Conservation (phyloP, 1,284 basidiomycete species). For the Fomitopsis schrenkii region DNA sequence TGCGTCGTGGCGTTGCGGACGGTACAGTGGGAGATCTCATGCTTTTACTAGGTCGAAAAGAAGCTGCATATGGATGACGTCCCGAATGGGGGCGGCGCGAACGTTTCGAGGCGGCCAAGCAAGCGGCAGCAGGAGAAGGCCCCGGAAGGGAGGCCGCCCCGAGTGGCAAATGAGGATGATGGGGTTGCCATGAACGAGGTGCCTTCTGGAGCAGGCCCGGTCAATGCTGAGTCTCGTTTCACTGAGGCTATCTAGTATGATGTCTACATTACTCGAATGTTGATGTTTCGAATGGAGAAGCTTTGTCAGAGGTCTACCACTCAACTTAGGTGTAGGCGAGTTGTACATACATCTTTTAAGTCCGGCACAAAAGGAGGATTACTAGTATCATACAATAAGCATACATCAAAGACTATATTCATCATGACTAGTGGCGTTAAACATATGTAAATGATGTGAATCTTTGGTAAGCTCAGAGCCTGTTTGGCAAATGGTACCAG, state of each 20-base stretch:
- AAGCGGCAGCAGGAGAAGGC: constrained; percentile 71
- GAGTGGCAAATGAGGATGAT: constrained; percentile 22
- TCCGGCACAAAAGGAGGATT: too few relatives aligned
- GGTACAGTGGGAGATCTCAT: background rate
- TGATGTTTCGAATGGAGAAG: too few relatives aligned
- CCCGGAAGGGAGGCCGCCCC: constrained; percentile 48
- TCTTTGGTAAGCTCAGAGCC: too few relatives aligned
- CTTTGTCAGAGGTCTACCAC: too few relatives aligned
- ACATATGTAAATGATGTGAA: too few relatives aligned
- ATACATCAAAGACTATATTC: too few relatives aligned
- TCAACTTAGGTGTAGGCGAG: too few relatives aligned
- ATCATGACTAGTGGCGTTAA: too few relatives aligned
- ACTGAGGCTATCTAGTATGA: constrained; percentile 27
- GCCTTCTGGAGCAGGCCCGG: constrained; percentile 26
- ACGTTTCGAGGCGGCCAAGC: constrained; percentile 42
- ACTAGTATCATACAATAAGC: too few relatives aligned
- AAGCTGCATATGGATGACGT: constrained; percentile 15
- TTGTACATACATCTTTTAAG: too few relatives aligned
- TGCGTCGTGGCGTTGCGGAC: constrained; percentile 25
- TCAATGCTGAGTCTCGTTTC: constrained; percentile 39
- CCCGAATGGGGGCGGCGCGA: constrained; percentile 22
- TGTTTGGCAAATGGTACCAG: too few relatives aligned
- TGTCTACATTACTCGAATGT: too few relatives aligned
- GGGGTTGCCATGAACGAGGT: constrained; percentile 15
- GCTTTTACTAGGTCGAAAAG: constrained; percentile 25